These are phyloP conservation scores for Candida arabinofermentans DNA, from an alignment of 805 yeast species.

Conservation along the genomic window DNA sequence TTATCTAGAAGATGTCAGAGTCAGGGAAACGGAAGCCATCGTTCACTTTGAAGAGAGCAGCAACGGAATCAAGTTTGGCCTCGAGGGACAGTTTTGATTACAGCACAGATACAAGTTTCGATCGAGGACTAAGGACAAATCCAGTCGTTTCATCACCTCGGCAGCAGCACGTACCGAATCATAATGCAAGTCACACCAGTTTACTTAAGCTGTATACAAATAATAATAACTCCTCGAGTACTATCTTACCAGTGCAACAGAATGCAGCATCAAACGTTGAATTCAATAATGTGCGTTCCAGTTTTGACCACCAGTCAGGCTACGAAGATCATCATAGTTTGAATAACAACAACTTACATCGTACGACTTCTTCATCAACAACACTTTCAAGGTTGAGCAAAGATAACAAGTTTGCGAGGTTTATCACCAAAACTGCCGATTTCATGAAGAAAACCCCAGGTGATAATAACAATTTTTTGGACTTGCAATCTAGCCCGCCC, in stretches of 20 bases:
- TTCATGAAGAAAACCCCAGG: constrained; percentile 20
- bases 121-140: not conserved
- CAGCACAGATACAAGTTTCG: not conserved
- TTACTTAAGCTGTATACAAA: constrained; percentile 4
- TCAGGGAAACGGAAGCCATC: not conserved
- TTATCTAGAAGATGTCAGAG: too few relatives aligned
- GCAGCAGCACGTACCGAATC: not conserved
- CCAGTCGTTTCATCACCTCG: not conserved
- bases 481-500: not conserved
- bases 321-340: constrained; percentile 1
- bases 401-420: constrained; percentile 22
- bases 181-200: not conserved
- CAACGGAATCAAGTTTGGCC: not conserved
- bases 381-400: constrained; percentile 18
- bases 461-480: constrained; percentile 1
- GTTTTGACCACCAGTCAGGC: constrained; percentile 6
- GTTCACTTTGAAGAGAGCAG: not conserved
- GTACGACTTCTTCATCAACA: constrained; percentile 20
- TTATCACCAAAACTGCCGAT: constrained; percentile 18
- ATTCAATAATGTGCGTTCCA: constrained; percentile 29
- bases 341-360: constrained; percentile 9
- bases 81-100: not conserved
- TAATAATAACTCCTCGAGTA: constrained; percentile 14
- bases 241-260: constrained; percentile 16
- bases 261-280: constrained; percentile 30